Evolutionary conservation across 495 filamentous ascomycete species (phyloP).

Genomic region (Margaritispora aquatica): DNA sequence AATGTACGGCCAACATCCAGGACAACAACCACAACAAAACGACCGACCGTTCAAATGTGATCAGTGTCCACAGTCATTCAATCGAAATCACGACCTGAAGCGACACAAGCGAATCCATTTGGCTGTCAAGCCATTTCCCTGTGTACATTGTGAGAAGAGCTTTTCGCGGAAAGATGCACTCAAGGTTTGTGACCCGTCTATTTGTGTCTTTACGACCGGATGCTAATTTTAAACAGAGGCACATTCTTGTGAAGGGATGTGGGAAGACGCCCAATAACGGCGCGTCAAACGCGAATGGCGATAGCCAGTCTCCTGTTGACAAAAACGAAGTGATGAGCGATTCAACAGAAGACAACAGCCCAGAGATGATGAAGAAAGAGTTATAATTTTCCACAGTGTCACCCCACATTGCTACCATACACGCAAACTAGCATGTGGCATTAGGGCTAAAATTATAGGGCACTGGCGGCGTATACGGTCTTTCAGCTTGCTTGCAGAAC

Average conservation of each 20-base stretch:
- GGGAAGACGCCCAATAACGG: constrained; percentile 35
- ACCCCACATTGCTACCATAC: constrained; percentile 2
- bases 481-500: constrained; percentile 3
- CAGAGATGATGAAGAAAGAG: constrained; percentile 24
- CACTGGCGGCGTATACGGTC: constrained; percentile 10
- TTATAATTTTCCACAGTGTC: constrained; percentile 7
- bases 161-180: constrained; percentile 96
- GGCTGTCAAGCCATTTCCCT: constrained; percentile 93
- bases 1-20: constrained; percentile 32
- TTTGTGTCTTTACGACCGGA: constrained; percentile 1
- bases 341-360: constrained; percentile 20
- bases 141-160: constrained; percentile 87
- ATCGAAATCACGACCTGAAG: constrained; percentile 94
- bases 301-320: constrained; percentile 19
- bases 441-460: background rate
- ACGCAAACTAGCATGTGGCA: constrained; percentile 3
- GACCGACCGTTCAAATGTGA: constrained; percentile 96
- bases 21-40: constrained; percentile 43
- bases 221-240: constrained; percentile 55
- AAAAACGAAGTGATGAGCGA: constrained; percentile 22
- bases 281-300: constrained; percentile 13
- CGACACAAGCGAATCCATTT: constrained; percentile 93
- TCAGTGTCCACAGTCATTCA: constrained; percentile 87
- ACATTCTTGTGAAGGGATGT: constrained; percentile 91
- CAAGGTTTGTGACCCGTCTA: constrained; percentile 54